These are phyloP conservation scores for Croton setiger DNA, from an alignment of 441 rosid species.

Conservation along the genomic window DNA sequence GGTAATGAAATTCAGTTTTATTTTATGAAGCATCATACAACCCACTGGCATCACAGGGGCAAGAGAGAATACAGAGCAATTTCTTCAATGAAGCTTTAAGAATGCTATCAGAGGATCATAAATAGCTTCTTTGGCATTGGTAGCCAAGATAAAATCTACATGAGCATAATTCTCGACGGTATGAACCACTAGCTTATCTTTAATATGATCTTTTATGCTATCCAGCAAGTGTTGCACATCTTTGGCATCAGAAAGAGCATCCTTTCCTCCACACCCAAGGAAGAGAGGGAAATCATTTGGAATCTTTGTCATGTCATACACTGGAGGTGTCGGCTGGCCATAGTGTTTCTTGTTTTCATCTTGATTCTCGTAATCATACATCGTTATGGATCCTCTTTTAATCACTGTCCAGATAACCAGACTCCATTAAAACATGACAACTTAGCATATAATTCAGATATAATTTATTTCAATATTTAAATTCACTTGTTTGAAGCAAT, in stretches of 20 bases:
- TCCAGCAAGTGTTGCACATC: slow-evolving; percentile 63
- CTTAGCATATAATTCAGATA: neutral
- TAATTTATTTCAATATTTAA: no score
- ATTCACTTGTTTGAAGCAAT: no score
- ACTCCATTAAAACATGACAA: neutral
- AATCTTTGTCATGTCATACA: slow-evolving; percentile 44
- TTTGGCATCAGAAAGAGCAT: slow-evolving; percentile 43
- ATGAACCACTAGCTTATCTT: slow-evolving; percentile 50
- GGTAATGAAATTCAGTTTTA: neutral
- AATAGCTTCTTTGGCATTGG: slow-evolving; percentile 61
- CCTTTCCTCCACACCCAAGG: slow-evolving; percentile 61
- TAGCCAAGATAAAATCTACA: slow-evolving; percentile 71
- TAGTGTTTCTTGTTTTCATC: slow-evolving; percentile 41
- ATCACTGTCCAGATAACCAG: slow-evolving; percentile 26
- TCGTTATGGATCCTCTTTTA: slow-evolving; percentile 33
- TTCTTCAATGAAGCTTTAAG: slow-evolving; percentile 17
- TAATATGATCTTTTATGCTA: slow-evolving; percentile 54
- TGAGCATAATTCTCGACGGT: slow-evolving; percentile 59
- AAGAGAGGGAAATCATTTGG: slow-evolving; percentile 61
- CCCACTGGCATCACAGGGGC: no score
- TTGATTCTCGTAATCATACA: slow-evolving; percentile 34
- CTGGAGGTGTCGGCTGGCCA: slow-evolving; percentile 41
- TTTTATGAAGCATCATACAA: neutral
- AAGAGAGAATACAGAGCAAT: neutral
- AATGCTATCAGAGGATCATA: slow-evolving; percentile 34